Evolutionary conservation across 2,329 filamentous ascomycete genomes (phyloP), one percentile per base, ranked within the genome.

Genomic region (Aspergillus aculeatinus): DNA sequence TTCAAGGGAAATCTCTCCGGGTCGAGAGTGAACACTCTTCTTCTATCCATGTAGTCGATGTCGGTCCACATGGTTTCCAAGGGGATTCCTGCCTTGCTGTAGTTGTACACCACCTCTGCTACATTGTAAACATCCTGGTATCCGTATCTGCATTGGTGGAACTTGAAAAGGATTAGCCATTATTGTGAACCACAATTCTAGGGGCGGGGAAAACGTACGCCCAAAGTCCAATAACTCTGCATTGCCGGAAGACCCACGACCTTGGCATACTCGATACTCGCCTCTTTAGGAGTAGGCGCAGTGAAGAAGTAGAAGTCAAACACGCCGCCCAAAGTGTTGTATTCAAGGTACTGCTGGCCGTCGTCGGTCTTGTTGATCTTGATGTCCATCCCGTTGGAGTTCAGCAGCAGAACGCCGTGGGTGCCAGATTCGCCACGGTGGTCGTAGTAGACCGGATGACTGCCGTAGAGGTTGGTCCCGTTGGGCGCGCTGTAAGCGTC

Each of bases 301-400:
- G 84, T 80, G 10, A 89, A 67, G 68, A 89, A 88, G 69, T 89
- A 89, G 55, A 89, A 84, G 72, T 94, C 91, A 2, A 95, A 71
- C 21, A 93, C 83, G 10, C 91, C 91, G 6, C 91, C 90, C 0
- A 94, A 81, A 1, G 86, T 85, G 72, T 93, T 91, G 77, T 93
- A 95, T 74, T 93, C 89, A 5, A 95, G 82, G 60, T 88, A 91
- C 70, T 93, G 87, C 6, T 83, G 81, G 7, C 82, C 79, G 25
- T 80, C 74, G 5, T 79, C 75, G 1, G 83, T 84, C 63, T 86
- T 83, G 71, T 91, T 84, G 72, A 93, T 87, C 66, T 88, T 88
- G 72, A 93, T 81, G 61, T 93, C 89, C 87, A 92, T 92, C 35
- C 85, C 89, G 67, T 91, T 89, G 12, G 86, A 88, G 73, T 90